These are phyloP conservation scores for Tuber aestivum DNA, from an alignment of 495 filamentous ascomycete genomes.

Conservation along the genomic window DNA sequence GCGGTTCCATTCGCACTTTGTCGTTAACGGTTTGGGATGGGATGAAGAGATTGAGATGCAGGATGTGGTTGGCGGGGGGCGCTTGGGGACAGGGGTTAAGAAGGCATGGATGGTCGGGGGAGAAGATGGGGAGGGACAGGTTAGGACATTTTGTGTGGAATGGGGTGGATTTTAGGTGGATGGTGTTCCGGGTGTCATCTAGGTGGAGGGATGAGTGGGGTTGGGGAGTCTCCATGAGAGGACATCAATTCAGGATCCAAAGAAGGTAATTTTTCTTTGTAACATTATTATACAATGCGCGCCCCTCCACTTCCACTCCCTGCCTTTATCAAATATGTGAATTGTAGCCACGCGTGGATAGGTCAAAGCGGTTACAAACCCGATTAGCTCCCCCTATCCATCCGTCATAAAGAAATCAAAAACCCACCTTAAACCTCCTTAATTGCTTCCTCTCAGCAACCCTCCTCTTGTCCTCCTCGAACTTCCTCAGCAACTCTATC, in stretches of 20 bases:
- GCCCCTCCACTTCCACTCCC: not conserved
- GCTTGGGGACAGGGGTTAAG: conserved; percentile 89
- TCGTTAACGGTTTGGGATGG: conserved; percentile 71
- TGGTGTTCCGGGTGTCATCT: not conserved
- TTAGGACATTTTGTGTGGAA: conserved; percentile 70
- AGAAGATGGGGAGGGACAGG: conserved; percentile 43
- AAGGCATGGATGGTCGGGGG: conserved; percentile 90
- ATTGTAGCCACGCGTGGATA: not conserved
- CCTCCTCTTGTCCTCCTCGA: conserved; percentile 61
- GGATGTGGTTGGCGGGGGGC: conserved; percentile 75
- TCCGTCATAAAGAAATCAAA: not conserved
- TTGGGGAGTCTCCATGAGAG: not conserved
- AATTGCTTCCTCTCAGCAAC: conserved; percentile 54
- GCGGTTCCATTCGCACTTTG: conserved; percentile 89
- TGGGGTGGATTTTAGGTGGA: conserved; percentile 71
- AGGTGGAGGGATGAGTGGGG: not conserved
- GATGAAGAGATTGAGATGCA: conserved; percentile 78
- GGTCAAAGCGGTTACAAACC: conserved; percentile 23
- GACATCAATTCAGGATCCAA: not conserved
- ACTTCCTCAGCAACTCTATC: conserved; percentile 58
- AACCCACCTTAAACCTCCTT: conserved; percentile 49
- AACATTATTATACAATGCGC: not conserved
- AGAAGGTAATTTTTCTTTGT: not conserved
- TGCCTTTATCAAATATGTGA: not conserved
- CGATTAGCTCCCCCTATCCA: conserved; percentile 4